A percentile compares a stretch with the other conserved stretches of the same genome.
Evolutionary conservation across 2,329 filamentous ascomycete species (phyloP).

Genomic region (Fusarium lyarnte): DNA sequence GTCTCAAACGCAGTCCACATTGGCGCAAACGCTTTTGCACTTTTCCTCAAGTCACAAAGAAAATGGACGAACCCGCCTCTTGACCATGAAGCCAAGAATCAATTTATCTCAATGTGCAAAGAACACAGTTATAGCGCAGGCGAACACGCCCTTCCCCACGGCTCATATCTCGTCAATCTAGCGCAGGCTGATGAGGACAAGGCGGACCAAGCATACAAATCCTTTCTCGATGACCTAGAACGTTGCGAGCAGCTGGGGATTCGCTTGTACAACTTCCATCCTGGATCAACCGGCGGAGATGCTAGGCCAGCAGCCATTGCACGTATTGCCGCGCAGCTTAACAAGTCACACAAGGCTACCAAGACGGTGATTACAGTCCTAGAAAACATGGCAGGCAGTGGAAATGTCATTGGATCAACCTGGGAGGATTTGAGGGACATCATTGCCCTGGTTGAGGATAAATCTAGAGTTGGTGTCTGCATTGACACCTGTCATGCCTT

Average conservation of each 20-base stretch:
- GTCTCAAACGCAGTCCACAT: slow-evolving; percentile 81
- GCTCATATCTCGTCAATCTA: slow-evolving; percentile 95
- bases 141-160: slow-evolving; percentile 86
- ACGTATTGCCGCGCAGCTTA: slow-evolving; percentile 84
- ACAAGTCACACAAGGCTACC: slow-evolving; percentile 81
- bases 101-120: slow-evolving; percentile 75
- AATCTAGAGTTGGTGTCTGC: slow-evolving; percentile 88
- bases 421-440: slow-evolving; percentile 90
- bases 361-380: slow-evolving; percentile 81
- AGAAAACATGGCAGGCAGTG: slow-evolving; percentile 94
- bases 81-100: slow-evolving; percentile 69
- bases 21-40: slow-evolving; percentile 90
- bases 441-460: slow-evolving; percentile 81
- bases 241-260: slow-evolving; percentile 90
- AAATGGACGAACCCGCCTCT: slow-evolving; percentile 92
- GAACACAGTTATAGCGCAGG: slow-evolving; percentile 76
- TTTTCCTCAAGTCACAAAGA: slow-evolving; percentile 95
- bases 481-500: slow-evolving; percentile 98
- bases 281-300: slow-evolving; percentile 80
- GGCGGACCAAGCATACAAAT: slow-evolving; percentile 83
- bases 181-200: slow-evolving; percentile 84
- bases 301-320: slow-evolving; percentile 74
- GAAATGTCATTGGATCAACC: slow-evolving; percentile 85
- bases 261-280: slow-evolving; percentile 96
- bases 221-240: slow-evolving; percentile 87